These are phyloP conservation scores for Paramecium sexaurelia DNA, from an alignment of 73 alveolate genomes.

Conservation along the genomic window DNA sequence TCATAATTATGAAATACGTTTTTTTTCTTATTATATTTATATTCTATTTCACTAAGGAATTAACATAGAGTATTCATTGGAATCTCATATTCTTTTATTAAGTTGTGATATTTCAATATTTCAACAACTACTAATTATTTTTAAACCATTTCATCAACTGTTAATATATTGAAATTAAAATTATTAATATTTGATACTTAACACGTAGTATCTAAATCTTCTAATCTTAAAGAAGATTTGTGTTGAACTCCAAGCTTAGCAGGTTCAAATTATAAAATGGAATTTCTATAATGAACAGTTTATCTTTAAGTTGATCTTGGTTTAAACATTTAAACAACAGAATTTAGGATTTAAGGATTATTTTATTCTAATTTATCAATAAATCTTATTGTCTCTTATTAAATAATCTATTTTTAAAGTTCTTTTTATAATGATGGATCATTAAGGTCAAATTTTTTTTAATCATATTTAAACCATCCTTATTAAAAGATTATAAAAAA, in stretches of 20 bases:
- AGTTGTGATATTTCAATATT: constrained; percentile 29
- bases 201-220: neutral
- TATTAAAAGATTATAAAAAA: neutral
- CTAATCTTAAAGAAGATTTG: neutral
- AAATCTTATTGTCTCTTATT: neutral
- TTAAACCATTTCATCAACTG: neutral
- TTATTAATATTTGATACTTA: neutral
- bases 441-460: neutral
- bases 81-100: constrained; percentile 1
- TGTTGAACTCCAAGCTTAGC: neutral
- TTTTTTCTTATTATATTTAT: constrained; percentile 57
- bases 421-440: neutral
- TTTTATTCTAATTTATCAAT: constrained; percentile 2
- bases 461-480: constrained; percentile 16
- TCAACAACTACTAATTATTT: neutral
- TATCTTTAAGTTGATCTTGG: neutral
- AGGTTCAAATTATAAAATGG: constrained; percentile 9
- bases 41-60: constrained; percentile 40
- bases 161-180: neutral
- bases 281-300: neutral
- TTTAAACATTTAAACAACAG: constrained; percentile 21
- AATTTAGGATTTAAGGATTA: neutral
- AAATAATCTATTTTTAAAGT: neutral
- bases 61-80: neutral
- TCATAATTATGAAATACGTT: constrained; percentile 65